Conservation (phyloP, 768 basidiomycete genomes). For the Podaxis sp. region DNA sequence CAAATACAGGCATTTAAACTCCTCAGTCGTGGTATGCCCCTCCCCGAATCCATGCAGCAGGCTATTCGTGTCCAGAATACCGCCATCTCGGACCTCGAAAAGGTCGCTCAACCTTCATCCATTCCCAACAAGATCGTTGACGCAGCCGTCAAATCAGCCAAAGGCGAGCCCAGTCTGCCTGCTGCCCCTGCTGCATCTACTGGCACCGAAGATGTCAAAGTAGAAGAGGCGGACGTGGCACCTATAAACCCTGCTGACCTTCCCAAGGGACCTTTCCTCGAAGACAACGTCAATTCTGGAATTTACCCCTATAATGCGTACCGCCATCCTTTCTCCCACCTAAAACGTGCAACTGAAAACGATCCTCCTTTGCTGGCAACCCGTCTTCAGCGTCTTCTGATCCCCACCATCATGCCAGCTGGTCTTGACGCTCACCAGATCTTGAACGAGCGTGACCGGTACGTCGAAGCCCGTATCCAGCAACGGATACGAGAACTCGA, state of each 20-base stretch:
- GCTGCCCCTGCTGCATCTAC: slow-evolving; percentile 26
- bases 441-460: slow-evolving; percentile 88
- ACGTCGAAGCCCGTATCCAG: slow-evolving; percentile 83
- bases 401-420: slow-evolving; percentile 87
- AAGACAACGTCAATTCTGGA: slow-evolving; percentile 75
- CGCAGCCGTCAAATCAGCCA: slow-evolving; percentile 71
- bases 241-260: slow-evolving; percentile 55
- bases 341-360: slow-evolving; percentile 61
- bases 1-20: slow-evolving; percentile 84
- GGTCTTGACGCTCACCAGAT: slow-evolving; percentile 93
- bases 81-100: slow-evolving; percentile 63
- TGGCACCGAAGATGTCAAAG: slow-evolving; percentile 47
- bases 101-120: slow-evolving; percentile 60
- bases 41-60: slow-evolving; percentile 70
- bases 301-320: slow-evolving; percentile 94
- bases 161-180: slow-evolving; percentile 42
- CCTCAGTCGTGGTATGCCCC: slow-evolving; percentile 60
- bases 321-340: slow-evolving; percentile 78
- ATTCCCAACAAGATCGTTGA: slow-evolving; percentile 66
- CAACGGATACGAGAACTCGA: slow-evolving; percentile 90
- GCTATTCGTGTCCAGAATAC: slow-evolving; percentile 66
- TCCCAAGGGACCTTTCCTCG: slow-evolving; percentile 74
- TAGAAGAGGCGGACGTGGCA: slow-evolving; percentile 50
- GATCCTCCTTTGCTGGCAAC: slow-evolving; percentile 67
- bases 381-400: slow-evolving; percentile 74